Evolutionary conservation across 139 green algal genomes (phyloP).

Genomic region (Volvox africanus): DNA sequence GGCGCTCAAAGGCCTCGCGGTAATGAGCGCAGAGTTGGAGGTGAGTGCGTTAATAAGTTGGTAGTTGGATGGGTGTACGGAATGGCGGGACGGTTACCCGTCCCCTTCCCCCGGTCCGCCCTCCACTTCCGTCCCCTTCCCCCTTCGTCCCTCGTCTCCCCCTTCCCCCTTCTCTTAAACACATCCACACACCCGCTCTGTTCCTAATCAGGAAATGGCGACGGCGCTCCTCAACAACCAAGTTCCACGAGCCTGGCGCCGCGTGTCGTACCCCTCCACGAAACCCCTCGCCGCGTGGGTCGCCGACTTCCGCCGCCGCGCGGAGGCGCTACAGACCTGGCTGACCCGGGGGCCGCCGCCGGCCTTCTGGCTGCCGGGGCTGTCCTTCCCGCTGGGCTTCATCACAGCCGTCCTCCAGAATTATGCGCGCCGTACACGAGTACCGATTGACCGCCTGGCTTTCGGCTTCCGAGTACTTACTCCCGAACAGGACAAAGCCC

Average conservation of each 20-base stretch:
- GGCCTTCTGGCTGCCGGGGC: slow-evolving; percentile 84
- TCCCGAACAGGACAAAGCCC: neutral
- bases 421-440: slow-evolving; percentile 72
- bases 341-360: slow-evolving; percentile 75
- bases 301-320: slow-evolving; percentile 72
- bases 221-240: slow-evolving; percentile 74
- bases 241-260: slow-evolving; percentile 75
- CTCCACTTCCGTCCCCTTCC: neutral
- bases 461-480: slow-evolving; percentile 72
- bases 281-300: slow-evolving; percentile 86
- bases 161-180: neutral
- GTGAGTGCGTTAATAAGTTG: slow-evolving; percentile 35
- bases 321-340: slow-evolving; percentile 79
- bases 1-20: slow-evolving; percentile 78
- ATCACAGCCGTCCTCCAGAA: slow-evolving; percentile 86
- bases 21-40: slow-evolving; percentile 84
- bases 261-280: slow-evolving; percentile 79
- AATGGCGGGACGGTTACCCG: neutral
- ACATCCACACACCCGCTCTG: neutral
- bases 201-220: slow-evolving; percentile 14
- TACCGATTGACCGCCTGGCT: slow-evolving; percentile 81
- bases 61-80: too few species aligned
- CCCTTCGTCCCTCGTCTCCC: neutral
- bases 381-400: slow-evolving; percentile 93
- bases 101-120: neutral